Evolutionary conservation across 192 early-diverging fungal genomes (phyloP).

Genomic region (Radiomyces spectabilis): DNA sequence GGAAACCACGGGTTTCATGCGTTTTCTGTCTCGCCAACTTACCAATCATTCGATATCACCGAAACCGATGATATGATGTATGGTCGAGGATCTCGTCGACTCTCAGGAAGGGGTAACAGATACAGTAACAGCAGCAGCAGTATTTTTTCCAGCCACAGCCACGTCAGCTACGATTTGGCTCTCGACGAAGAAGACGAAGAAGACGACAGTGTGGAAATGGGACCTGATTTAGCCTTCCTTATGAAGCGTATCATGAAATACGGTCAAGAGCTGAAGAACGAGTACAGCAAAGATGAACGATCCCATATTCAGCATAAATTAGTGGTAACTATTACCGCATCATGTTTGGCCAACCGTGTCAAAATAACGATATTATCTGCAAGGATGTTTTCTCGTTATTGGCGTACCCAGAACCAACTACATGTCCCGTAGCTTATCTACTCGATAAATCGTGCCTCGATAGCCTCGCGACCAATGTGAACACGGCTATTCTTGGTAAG

Average conservation of each 20-base stretch:
- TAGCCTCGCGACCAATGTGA: slow-evolving; percentile 56
- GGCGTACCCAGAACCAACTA: slow-evolving; percentile 54
- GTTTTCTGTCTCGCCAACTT: not conserved
- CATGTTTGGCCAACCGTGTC: not conserved
- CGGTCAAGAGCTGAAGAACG: not conserved
- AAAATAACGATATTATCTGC: slow-evolving; percentile 6
- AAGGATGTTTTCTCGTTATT: slow-evolving; percentile 65
- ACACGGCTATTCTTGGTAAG: slow-evolving; percentile 59
- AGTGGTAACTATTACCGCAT: not conserved
- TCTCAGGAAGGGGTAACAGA: no score
- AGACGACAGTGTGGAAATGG: not conserved
- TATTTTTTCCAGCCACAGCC: not conserved
- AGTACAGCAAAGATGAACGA: not conserved
- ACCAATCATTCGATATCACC: not conserved
- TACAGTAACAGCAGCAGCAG: slow-evolving; percentile 1
- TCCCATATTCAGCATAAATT: not conserved
- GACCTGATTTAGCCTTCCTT: not conserved
- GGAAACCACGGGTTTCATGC: no score
- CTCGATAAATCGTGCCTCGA: slow-evolving; percentile 46
- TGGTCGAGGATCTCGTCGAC: no score
- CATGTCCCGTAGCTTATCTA: slow-evolving; percentile 40
- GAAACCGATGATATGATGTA: no score
- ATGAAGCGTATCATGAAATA: not conserved
- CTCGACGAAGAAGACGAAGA: not conserved
- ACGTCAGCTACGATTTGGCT: not conserved